phyloP scores from a whole-genome alignment of 2,329 filamentous ascomycete species.

The Colletotrichum sp. region DNA sequence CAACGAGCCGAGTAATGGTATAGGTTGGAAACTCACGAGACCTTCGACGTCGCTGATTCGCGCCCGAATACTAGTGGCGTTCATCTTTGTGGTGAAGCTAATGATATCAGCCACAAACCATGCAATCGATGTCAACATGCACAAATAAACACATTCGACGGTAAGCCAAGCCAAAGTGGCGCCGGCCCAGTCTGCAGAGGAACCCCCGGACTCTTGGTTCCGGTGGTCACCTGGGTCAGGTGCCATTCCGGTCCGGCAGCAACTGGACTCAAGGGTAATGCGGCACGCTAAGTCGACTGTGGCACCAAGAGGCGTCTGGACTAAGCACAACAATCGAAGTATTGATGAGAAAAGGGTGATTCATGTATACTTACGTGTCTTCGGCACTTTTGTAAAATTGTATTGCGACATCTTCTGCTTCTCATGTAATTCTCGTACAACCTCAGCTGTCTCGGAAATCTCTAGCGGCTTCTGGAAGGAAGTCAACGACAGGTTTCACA shows the following conservation, averaged over 20 bases:
- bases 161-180: neutral
- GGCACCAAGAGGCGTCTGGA: neutral
- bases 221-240: neutral
- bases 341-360: no score
- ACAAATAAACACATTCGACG: neutral
- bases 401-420: neutral
- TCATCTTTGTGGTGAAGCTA: neutral
- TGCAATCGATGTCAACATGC: neutral
- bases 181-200: neutral
- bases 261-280: neutral
- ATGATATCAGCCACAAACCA: neutral
- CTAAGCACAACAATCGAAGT: neutral
- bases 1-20: neutral
- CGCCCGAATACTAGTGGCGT: neutral
- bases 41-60: neutral
- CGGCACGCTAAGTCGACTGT: neutral
- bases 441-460: neutral
- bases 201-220: neutral
- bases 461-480: neutral
- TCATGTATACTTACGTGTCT: no score
- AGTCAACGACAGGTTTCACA: neutral
- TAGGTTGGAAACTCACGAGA: neutral
- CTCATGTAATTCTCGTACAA: neutral
- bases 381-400: neutral
- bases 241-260: neutral